Conservation (phyloP, 2,329 filamentous ascomycete species). For the Claviceps paspali region DNA sequence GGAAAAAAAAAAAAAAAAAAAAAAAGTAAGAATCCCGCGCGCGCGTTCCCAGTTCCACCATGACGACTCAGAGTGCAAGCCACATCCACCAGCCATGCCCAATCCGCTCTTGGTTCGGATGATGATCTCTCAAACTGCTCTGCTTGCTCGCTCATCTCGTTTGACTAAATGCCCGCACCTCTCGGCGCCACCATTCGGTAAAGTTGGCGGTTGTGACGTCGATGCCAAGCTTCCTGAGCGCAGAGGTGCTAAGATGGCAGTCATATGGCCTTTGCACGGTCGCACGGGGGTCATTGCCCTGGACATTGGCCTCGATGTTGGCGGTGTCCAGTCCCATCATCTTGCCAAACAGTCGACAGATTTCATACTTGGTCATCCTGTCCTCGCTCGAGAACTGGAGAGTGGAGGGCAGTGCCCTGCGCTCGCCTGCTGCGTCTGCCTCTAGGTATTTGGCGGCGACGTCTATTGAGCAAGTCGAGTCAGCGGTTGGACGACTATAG, state of each 20-base stretch:
- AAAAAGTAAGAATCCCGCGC: no score
- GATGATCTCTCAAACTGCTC: background rate
- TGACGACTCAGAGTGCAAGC: background rate
- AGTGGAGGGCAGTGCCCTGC: conserved; percentile 45
- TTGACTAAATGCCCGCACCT: conserved; percentile 44
- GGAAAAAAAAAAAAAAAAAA: no score
- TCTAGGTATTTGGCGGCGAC: conserved; percentile 53
- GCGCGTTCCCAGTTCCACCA: no score
- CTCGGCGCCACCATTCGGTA: conserved; percentile 61
- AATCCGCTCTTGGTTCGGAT: background rate
- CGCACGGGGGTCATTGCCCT: conserved; percentile 57
- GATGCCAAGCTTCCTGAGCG: conserved; percentile 57
- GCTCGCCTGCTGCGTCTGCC: conserved; percentile 26
- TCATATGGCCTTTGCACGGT: conserved; percentile 71
- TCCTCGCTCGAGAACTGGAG: conserved; percentile 84
- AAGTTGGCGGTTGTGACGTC: conserved; percentile 63
- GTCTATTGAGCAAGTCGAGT: conserved; percentile 31
- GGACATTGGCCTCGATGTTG: conserved; percentile 51
- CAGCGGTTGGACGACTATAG: no score
- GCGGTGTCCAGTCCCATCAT: conserved; percentile 62
- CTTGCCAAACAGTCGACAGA: conserved; percentile 61
- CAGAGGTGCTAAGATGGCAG: conserved; percentile 69
- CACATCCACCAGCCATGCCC: background rate
- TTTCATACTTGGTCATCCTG: conserved; percentile 77
- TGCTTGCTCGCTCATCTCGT: conserved; percentile 19